Base-by-base conservation (phyloP, 768 basidiomycete genomes). In the Trichaptum fuscoviolaceum region DNA sequence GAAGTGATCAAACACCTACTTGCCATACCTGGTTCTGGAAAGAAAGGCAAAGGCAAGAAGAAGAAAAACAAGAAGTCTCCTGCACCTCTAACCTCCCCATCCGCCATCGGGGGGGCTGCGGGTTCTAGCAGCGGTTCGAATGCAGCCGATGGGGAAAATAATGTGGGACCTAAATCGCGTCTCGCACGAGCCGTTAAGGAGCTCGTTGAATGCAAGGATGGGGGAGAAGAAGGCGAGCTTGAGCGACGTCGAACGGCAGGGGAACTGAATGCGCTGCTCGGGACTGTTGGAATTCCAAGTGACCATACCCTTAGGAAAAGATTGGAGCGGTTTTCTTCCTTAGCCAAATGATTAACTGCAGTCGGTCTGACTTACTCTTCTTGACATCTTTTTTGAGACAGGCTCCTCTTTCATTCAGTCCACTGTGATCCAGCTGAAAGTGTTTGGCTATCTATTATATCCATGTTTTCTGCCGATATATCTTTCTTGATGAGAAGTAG, bases 1-100 rank as follows among this genome's bases (percentile, higher is more conserved):
- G 90, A 91, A 73, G 82, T 91, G 69, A 77, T 91, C 65, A 91
- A 91, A 69, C 88, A 87, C 24, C 73, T 92, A 35, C 77, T 92
- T 63, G 81, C 84, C 24, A 81, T 85, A 42, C 91, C 90, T n/a
- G 91, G 87, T 76, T 71, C 82, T 68, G 87, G 86, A 69, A 76
- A 74, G 58, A 80, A 75, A 69, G 76, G 75, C 64, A 84, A 81
- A 71, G 83, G 80, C 67, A 85, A 87, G 75, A 73, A 77, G 67
- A 80, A 84, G 77, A 75, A 82, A 69, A 84, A 83, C 74, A 76
- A 79, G 57, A 82, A 85, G 25, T 83, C 81, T 64, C 66, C 80
- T 7, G 67, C 75, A 24, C 77, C 81, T 36, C 75, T 77, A 42
- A 61, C 59, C 6, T 25, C 25, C 3, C 24, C 59, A 12, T 61